Evolutionary conservation across 768 basidiomycete species (phyloP), one percentile per base, ranked within the genome.

Genomic region (Butyriboletus loyo): DNA sequence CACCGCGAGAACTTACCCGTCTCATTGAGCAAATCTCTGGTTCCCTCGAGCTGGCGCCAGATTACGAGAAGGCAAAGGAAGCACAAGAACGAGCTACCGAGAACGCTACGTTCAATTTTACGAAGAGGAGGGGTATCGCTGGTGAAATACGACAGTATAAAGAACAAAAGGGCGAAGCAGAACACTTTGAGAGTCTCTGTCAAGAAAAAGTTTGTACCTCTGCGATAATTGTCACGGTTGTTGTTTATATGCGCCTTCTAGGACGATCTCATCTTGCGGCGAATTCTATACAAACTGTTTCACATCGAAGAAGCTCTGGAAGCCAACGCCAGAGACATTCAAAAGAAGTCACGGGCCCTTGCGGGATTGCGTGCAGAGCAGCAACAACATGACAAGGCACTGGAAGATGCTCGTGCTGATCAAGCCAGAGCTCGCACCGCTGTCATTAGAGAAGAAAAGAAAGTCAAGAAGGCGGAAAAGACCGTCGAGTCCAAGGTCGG

Each of bases 121-220:
- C 87, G 5, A 98, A 96, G 67, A 83, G 96, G 41, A 80, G 95
- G 48, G 92, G 93, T 10, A 94, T 98, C 55, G 81, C 92, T 1
- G 90, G 90, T 8, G 97, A 99, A 69, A 94, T 97, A 59, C 94
- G 91, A 69, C 93, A 96, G 64, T 98, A 95, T 73, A 93, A 92
- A 73, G 94, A 98, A 66, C 97, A 98, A 73, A 93, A 95, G 70
- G 83, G 81, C 5, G 96, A 98, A 66, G 92, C 94, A 5, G 89
- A 92, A 58, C 77, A 87, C 38, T 98, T 95, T 61, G 88, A 94
- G 67, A 76, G 75, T 8, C 73, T 98, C 14, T 81, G 82, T 61
- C 75, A 87, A 49, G 85, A 94, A 60, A 75, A 80, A 67, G 92
- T 92, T 37, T 30, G 84, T 73, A 5, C 2, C 13, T 30, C 49